Percentiles rank a stretch among this genome's conserved stretches.
These are phyloP conservation scores for Candida sp. DNA, from an alignment of 1,139 yeast species.

Conservation along the genomic window DNA sequence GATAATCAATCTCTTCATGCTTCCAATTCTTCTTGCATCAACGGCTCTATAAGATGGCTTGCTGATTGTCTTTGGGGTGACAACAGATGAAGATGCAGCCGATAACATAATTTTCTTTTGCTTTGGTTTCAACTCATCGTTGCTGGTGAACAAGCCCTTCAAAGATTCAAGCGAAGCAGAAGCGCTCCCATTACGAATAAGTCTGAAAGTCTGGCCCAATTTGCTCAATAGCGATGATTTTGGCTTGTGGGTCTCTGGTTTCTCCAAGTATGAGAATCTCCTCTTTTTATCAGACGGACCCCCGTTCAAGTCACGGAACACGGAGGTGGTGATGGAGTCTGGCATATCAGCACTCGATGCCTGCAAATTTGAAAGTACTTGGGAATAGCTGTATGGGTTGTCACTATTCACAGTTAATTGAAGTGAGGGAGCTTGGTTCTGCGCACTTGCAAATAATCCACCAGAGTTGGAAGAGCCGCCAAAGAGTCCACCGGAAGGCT, in stretches of 20 bases:
- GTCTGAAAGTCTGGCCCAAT: conserved; percentile 42
- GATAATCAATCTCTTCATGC: conserved; percentile 40
- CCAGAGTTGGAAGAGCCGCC: conserved; percentile 5
- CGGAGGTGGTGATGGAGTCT: conserved; percentile 37
- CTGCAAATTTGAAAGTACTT: conserved; percentile 21
- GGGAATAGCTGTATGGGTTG: conserved; percentile 32
- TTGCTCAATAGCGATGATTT: conserved; percentile 33
- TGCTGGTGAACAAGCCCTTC: conserved; percentile 28
- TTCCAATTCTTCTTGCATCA: conserved; percentile 20
- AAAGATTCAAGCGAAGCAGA: conserved; percentile 17
- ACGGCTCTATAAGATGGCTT: conserved; percentile 18
- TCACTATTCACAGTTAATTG: conserved; percentile 11
- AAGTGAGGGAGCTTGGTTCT: conserved; percentile 2
- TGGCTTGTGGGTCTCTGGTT: conserved; percentile 13
- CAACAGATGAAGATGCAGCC: conserved; percentile 9
- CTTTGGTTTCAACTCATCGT: conserved; percentile 23
- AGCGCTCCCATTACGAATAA: conserved; percentile 27
- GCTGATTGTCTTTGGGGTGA: conserved; percentile 17
- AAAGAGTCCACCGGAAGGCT: conserved; percentile 6
- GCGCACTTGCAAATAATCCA: conserved; percentile 12
- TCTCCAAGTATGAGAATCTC: conserved; percentile 21
- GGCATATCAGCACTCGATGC: conserved; percentile 23
- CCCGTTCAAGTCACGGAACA: conserved; percentile 22
- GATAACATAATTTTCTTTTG: conserved; percentile 15
- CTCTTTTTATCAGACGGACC: conserved; percentile 22